phyloP scores from a whole-genome alignment of 495 filamentous ascomycete species.

The Talaromyces proteolyticus region DNA sequence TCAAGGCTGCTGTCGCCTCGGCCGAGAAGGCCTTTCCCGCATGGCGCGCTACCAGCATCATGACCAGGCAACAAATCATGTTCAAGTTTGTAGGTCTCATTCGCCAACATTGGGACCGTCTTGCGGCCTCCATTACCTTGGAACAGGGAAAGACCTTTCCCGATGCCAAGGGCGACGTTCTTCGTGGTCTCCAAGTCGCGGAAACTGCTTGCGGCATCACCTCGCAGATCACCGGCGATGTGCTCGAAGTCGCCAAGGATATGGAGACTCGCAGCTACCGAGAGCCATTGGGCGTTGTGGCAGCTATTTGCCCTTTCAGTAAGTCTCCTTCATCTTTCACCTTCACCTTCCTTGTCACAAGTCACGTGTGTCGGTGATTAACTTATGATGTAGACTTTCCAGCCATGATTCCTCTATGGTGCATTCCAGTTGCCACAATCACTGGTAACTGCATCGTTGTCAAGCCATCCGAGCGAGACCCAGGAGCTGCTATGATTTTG shows the following conservation, averaged over 20 bases:
- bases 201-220: slow-evolving; percentile 95
- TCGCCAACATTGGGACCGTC: slow-evolving; percentile 88
- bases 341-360: too few relatives aligned
- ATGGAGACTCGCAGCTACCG: slow-evolving; percentile 96
- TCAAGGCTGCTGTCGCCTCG: slow-evolving; percentile 79
- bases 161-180: slow-evolving; percentile 91
- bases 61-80: slow-evolving; percentile 90
- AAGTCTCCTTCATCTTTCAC: slow-evolving; percentile 29
- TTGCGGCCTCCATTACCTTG: slow-evolving; percentile 92
- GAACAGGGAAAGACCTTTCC: slow-evolving; percentile 99
- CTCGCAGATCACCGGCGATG: slow-evolving; percentile 86
- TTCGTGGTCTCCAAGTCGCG: slow-evolving; percentile 92
- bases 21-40: slow-evolving; percentile 85
- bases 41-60: slow-evolving; percentile 80
- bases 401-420: slow-evolving; percentile 99
- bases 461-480: slow-evolving; percentile 97
- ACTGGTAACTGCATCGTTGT: slow-evolving; percentile 92
- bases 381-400: slow-evolving; percentile 68
- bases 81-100: slow-evolving; percentile 92
- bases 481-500: slow-evolving; percentile 97
- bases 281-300: slow-evolving; percentile 91
- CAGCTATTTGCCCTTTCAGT: slow-evolving; percentile 99
- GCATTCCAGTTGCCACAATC: slow-evolving; percentile 87
- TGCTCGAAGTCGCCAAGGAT: slow-evolving; percentile 95
- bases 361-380: slow-evolving; percentile 13